A percentile compares a stretch with the other conserved stretches of the same genome.
These are phyloP conservation scores for Sindora glabra DNA, from an alignment of 306 rosid genomes.

Conservation along the genomic window DNA sequence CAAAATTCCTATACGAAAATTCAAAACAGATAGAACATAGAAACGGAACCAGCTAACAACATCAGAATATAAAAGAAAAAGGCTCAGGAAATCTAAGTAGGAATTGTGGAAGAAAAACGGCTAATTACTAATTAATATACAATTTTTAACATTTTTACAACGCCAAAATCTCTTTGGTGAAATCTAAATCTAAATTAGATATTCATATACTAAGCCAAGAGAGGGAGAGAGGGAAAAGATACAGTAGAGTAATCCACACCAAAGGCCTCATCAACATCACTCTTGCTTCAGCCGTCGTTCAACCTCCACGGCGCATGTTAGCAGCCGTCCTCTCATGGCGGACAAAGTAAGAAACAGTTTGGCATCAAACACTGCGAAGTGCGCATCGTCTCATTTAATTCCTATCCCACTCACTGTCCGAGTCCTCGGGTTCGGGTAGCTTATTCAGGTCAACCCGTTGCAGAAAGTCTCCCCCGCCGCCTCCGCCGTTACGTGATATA, in stretches of 20 bases:
- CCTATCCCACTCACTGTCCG: constrained; percentile 55
- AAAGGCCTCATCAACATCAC: constrained; percentile 53
- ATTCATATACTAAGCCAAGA: not conserved
- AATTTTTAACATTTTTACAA: constrained; percentile 47
- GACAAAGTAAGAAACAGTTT: not conserved
- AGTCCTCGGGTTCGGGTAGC: constrained; percentile 77
- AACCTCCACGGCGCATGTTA: constrained; percentile 37
- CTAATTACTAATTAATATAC: constrained; percentile 39
- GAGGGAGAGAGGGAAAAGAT: not conserved
- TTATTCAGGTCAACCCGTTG: constrained; percentile 77
- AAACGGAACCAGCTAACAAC: not conserved
- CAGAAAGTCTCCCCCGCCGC: constrained; percentile 28
- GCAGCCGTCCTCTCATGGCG: constrained; percentile 7
- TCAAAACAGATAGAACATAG: not conserved
- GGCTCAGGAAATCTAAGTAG: not conserved
- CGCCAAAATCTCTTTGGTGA: constrained; percentile 63
- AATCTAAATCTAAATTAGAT: constrained; percentile 6
- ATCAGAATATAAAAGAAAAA: not conserved
- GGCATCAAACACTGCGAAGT: too few species aligned
- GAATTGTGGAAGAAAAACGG: not conserved
- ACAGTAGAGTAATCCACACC: constrained; percentile 24
- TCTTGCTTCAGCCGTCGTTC: constrained; percentile 51
- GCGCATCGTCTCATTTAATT: constrained; percentile 12
- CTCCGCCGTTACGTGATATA: constrained; percentile 6
- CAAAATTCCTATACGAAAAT: constrained; percentile 12